Evolutionary conservation across 2,329 filamentous ascomycete genomes (phyloP).

Genomic region (Cladosporium sp.): DNA sequence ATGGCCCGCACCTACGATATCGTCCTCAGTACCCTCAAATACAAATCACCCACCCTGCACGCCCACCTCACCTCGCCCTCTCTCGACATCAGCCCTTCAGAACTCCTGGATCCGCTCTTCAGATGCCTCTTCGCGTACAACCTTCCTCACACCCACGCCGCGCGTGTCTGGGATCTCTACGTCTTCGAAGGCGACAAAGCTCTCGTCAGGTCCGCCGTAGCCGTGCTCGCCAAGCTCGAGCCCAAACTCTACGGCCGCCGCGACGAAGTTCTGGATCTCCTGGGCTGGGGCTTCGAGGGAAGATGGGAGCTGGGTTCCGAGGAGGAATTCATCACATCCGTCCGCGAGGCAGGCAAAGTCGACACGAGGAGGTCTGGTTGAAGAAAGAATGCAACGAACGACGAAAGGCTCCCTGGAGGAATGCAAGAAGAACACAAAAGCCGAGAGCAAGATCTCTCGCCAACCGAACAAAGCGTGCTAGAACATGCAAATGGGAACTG

Average conservation of each 20-base stretch:
- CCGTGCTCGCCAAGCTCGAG: slow-evolving; percentile 54
- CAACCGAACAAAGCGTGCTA: not conserved
- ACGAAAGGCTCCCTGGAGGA: slow-evolving; percentile 6
- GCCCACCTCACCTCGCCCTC: slow-evolving; percentile 52
- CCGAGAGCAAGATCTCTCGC: not conserved
- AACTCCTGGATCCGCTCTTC: slow-evolving; percentile 31
- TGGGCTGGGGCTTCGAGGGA: slow-evolving; percentile 37
- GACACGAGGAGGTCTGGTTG: slow-evolving; percentile 17
- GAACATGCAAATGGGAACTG: not conserved
- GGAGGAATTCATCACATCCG: slow-evolving; percentile 36
- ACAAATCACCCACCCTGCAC: slow-evolving; percentile 61
- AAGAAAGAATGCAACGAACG: not conserved
- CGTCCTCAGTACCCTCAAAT: slow-evolving; percentile 60
- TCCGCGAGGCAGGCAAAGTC: slow-evolving; percentile 35
- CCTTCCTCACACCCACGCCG: slow-evolving; percentile 44
- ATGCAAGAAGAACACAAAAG: not conserved
- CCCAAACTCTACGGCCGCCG: slow-evolving; percentile 43
- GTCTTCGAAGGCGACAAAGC: slow-evolving; percentile 75
- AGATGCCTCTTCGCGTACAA: slow-evolving; percentile 30
- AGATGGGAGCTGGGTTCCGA: slow-evolving; percentile 33
- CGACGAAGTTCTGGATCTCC: slow-evolving; percentile 40
- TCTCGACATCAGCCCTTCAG: slow-evolving; percentile 32
- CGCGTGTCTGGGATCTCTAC: slow-evolving; percentile 74
- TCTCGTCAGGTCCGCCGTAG: slow-evolving; percentile 66
- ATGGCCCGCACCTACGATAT: slow-evolving; percentile 65